Conservation (phyloP, 164 flowering plant species). For the Magnolia sinica region DNA sequence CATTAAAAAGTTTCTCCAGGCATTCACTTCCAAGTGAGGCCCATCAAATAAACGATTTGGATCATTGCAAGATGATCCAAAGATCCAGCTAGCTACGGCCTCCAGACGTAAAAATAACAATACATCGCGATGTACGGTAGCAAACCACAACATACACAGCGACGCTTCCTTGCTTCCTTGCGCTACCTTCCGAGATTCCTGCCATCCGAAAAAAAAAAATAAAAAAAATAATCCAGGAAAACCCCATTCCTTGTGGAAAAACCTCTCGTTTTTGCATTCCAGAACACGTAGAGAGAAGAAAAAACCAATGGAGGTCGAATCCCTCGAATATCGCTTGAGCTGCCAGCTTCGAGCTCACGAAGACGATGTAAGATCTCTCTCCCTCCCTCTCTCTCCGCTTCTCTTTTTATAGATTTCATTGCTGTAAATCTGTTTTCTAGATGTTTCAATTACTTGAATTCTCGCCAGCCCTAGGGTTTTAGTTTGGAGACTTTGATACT, state of each 20-base stretch:
- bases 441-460: too few species aligned
- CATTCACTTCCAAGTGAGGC: too few species aligned
- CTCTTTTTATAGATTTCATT: background rate
- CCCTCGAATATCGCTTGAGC: slow-evolving; percentile 40
- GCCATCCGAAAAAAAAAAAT: background rate
- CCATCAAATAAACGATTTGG: too few species aligned
- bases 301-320: slow-evolving; percentile 47
- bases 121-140: too few species aligned
- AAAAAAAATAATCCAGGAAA: background rate
- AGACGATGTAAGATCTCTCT: slow-evolving; percentile 46
- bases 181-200: background rate
- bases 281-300: too few species aligned
- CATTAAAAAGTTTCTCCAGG: too few species aligned
- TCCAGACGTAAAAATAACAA: too few species aligned
- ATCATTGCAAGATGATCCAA: too few species aligned
- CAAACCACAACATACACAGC: background rate
- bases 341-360: slow-evolving; percentile 68
- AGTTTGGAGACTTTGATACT: too few species aligned
- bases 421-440: background rate
- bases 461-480: too few species aligned
- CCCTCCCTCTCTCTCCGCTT: background rate
- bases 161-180: background rate
- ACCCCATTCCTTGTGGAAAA: background rate
- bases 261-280: background rate
- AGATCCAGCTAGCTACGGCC: too few species aligned